Conservation (phyloP, 2,329 filamentous ascomycete genomes). For the Geosmithia flava region DNA sequence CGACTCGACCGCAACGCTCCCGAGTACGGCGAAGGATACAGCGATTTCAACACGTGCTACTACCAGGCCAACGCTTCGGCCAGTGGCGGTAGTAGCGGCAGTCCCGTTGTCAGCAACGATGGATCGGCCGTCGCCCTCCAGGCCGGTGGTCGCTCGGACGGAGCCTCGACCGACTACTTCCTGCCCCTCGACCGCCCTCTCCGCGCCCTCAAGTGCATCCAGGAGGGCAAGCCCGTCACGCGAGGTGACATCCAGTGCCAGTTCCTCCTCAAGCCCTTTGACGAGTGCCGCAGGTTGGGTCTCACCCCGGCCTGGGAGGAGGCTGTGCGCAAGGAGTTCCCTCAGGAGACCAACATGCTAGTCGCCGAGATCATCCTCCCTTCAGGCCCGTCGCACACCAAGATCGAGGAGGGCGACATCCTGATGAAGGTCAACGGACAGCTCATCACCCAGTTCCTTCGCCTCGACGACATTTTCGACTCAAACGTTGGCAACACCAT, state of each 20-base stretch:
- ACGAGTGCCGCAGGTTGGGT: slow-evolving; percentile 85
- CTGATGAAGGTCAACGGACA: slow-evolving; percentile 88
- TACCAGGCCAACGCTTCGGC: slow-evolving; percentile 96
- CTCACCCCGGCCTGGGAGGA: slow-evolving; percentile 79
- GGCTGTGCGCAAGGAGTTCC: slow-evolving; percentile 69
- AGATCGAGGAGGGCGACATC: slow-evolving; percentile 90
- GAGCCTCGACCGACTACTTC: slow-evolving; percentile 96
- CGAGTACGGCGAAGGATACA: slow-evolving; percentile 95
- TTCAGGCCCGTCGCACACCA: slow-evolving; percentile 72
- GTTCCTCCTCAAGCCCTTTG: slow-evolving; percentile 93
- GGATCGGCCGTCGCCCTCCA: slow-evolving; percentile 86
- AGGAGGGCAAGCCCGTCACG: slow-evolving; percentile 60
- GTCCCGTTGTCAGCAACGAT: slow-evolving; percentile 92
- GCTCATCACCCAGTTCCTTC: slow-evolving; percentile 84
- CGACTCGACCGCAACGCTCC: slow-evolving; percentile 92
- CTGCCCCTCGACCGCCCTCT: slow-evolving; percentile 83
- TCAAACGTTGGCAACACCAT: slow-evolving; percentile 72
- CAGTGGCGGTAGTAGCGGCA: slow-evolving; percentile 94
- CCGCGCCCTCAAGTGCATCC: slow-evolving; percentile 77
- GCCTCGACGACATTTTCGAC: slow-evolving; percentile 83
- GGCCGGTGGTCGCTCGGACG: slow-evolving; percentile 85
- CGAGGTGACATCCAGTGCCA: slow-evolving; percentile 97
- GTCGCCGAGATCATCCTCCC: slow-evolving; percentile 93
- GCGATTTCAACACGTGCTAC: slow-evolving; percentile 93
- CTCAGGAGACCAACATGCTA: slow-evolving; percentile 91